Evolutionary conservation across 306 rosid genomes (phyloP), one percentile per base, ranked within the genome.

Genomic region (Quercus rubra): DNA sequence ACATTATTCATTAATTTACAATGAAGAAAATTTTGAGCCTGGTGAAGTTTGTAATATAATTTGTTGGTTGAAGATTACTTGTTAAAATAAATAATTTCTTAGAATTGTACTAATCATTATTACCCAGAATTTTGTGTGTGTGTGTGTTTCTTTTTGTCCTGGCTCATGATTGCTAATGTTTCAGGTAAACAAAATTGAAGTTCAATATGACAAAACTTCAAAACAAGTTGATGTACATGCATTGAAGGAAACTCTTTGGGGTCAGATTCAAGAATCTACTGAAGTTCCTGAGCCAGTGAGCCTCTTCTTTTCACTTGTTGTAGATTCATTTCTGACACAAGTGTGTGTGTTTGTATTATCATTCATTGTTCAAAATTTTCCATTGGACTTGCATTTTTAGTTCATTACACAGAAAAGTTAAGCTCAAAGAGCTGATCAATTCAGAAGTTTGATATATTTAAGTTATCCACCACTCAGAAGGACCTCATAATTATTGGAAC

Each of bases 151-250:
- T 62, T 27, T 30, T 62, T 62, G 69, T 62, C 38, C 69, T 15
- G 49, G 33, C 23, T 18, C 46, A 15, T 31, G 71, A 31, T 41
- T 30, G 31, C 33, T 62, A 68, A 52, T 54, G 33, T 61, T 62
- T 81, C 57, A 71, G 85, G 81, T 76, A 51, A 62, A 74, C 77
- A 71, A 43, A 71, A 30, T 76, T 63, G 61, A 81, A 70, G 62
- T 71, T 63, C 78, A n/a, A n/a, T 81, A 71, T 17, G 61, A 71
- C 77, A 81, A 51, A 81, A 38, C 74, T 76, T 62, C 74, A 76
- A 76, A 76, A 76, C 70, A 35, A 81, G 74, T 81, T 81, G 70
- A 81, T 55, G 49, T 81, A n/a, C 74, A 81, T 55, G 72, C 77
- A 25, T 49, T 71, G 74, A 81, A 62, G 71, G 76, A 27, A 35